phyloP scores from a whole-genome alignment of 768 basidiomycete genomes.

The Termitomyces eurrhizus region DNA sequence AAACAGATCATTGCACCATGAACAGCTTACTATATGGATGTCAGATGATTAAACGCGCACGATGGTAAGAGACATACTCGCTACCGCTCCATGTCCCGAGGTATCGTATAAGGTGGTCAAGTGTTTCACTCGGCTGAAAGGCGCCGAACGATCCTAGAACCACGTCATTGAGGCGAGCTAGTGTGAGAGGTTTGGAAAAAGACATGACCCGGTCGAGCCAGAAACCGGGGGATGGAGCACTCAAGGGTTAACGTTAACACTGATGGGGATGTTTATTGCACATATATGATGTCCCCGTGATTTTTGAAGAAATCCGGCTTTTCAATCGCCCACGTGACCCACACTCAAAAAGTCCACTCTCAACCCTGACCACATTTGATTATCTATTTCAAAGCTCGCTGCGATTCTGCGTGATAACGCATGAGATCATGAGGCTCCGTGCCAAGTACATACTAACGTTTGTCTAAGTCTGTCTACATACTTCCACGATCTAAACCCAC shows the following conservation, averaged over 20 bases:
- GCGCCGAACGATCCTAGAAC: constrained; percentile 61
- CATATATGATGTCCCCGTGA: constrained; percentile 4
- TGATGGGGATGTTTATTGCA: not conserved
- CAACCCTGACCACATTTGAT: not conserved
- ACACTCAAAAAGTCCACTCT: no score
- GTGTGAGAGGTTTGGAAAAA: constrained; percentile 39
- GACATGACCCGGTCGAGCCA: constrained; percentile 41
- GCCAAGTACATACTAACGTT: not conserved
- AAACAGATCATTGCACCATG: constrained; percentile 40
- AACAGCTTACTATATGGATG: constrained; percentile 61
- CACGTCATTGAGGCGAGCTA: constrained; percentile 55
- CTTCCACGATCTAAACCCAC: not conserved
- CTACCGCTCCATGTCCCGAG: constrained; percentile 83
- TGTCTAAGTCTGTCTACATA: not conserved
- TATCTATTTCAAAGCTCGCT: no score
- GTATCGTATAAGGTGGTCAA: constrained; percentile 73
- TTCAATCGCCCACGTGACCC: not conserved
- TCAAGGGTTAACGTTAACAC: no score
- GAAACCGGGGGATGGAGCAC: no score
- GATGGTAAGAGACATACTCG: constrained; percentile 52
- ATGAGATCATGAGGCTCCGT: no score
- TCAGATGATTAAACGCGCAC: constrained; percentile 4
- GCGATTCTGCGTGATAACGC: no score
- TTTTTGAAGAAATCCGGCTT: constrained; percentile 1
- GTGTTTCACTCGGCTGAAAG: constrained; percentile 54